Evolutionary conservation across 306 rosid genomes (phyloP).

Genomic region (Gastrolobium bilobum): DNA sequence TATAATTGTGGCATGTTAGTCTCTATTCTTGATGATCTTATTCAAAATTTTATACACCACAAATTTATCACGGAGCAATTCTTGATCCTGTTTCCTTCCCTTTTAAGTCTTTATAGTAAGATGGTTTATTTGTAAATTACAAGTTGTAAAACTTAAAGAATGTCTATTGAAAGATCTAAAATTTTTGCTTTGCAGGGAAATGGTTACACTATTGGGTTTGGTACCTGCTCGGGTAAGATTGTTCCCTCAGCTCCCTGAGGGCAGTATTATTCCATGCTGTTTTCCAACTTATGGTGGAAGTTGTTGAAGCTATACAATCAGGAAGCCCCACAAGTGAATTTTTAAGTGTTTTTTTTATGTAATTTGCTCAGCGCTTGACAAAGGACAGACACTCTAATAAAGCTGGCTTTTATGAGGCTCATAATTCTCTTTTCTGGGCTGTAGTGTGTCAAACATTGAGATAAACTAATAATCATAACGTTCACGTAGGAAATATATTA

Average conservation of each 20-base stretch:
- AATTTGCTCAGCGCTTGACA: background rate
- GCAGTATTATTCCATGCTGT: conserved; percentile 8
- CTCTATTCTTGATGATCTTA: background rate
- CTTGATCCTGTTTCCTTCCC: conserved; percentile 13
- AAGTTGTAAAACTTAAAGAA: background rate
- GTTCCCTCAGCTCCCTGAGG: conserved; percentile 66
- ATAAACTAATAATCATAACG: background rate
- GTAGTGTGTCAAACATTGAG: background rate
- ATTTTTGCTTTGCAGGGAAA: conserved; percentile 67
- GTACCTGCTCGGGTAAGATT: conserved; percentile 84
- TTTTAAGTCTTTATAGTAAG: background rate
- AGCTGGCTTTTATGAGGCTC: conserved; percentile 36
- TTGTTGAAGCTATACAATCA: conserved; percentile 33
- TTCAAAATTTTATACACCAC: conserved; percentile 4
- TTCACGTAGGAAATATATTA: background rate
- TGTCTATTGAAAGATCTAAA: conserved; percentile 22
- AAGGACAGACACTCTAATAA: conserved; percentile 35
- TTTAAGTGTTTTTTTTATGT: conserved; percentile 23
- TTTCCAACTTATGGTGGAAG: background rate
- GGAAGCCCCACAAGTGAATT: background rate
- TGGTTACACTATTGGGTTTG: conserved; percentile 87
- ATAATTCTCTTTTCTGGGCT: background rate
- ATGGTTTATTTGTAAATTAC: background rate
- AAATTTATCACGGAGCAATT: background rate
- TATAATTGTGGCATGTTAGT: background rate